A percentile compares a stretch with the other conserved stretches of the same genome.
Conservation (phyloP, 2,329 filamentous ascomycete genomes). For the Claviceps sp. region DNA sequence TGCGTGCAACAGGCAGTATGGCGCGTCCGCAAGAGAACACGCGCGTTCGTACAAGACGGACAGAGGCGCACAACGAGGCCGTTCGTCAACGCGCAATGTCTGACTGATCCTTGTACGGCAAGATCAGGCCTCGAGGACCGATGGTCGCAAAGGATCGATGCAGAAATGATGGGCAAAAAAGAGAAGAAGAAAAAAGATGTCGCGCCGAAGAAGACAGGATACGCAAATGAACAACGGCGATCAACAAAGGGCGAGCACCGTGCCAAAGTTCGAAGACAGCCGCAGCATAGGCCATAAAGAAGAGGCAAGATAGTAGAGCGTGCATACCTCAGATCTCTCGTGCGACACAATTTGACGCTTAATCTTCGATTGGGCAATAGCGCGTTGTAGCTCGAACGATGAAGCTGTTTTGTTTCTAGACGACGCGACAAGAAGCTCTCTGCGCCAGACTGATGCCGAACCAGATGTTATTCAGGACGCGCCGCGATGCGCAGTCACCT, state of each 20-base stretch:
- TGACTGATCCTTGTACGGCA: too few relatives aligned
- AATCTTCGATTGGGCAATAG: neutral
- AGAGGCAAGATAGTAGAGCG: neutral
- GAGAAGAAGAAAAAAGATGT: neutral
- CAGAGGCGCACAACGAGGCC: neutral
- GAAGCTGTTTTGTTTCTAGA: neutral
- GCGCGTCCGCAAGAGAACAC: neutral
- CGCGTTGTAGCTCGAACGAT: constrained; percentile 8
- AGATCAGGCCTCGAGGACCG: neutral
- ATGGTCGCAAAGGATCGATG: neutral
- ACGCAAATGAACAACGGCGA: neutral
- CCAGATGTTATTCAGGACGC: constrained; percentile 9
- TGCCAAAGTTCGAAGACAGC: neutral
- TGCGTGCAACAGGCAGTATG: neutral
- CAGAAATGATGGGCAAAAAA: neutral
- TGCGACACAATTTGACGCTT: constrained; percentile 3
- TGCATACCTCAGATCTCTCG: constrained; percentile 3
- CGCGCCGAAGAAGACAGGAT: neutral
- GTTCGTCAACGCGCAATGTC: neutral
- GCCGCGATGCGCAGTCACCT: constrained; percentile 32
- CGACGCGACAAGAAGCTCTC: constrained; percentile 9
- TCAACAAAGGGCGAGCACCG: neutral
- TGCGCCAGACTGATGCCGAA: constrained; percentile 12
- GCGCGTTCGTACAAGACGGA: neutral
- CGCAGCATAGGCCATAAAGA: neutral